Conservation (phyloP, 2,329 filamentous ascomycete genomes). For the Monilinia laxa region DNA sequence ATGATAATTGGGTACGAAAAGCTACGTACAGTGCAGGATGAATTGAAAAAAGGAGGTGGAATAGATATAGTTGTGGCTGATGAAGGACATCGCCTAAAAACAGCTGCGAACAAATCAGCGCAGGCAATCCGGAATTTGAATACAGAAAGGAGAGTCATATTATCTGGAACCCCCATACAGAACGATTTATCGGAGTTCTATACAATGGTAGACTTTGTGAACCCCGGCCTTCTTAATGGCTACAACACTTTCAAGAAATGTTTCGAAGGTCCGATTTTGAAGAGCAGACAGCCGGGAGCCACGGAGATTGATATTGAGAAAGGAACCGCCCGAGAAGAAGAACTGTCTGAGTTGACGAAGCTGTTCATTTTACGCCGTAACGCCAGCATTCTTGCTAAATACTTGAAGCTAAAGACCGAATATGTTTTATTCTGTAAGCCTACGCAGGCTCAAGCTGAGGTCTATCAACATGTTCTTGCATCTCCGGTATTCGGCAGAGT, state of each 20-base stretch:
- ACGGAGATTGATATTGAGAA: conserved; percentile 71
- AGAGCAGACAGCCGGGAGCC: conserved; percentile 51
- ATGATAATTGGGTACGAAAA: conserved; percentile 76
- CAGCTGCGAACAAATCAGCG: conserved; percentile 89
- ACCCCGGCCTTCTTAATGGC: conserved; percentile 90
- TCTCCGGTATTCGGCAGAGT: conserved; percentile 63
- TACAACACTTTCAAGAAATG: conserved; percentile 90
- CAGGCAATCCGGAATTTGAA: conserved; percentile 87
- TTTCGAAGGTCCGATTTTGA: conserved; percentile 89
- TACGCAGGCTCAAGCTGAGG: conserved; percentile 82
- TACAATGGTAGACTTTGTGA: conserved; percentile 88
- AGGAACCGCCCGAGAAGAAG: conserved; percentile 70
- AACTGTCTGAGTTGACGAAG: conserved; percentile 88
- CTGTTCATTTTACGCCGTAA: conserved; percentile 84
- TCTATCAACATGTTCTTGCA: conserved; percentile 70
- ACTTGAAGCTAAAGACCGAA: conserved; percentile 90
- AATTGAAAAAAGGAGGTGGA: conserved; percentile 59
- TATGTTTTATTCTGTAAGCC: conserved; percentile 93
- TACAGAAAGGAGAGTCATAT: conserved; percentile 49
- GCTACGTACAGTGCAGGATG: conserved; percentile 62
- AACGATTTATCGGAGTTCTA: conserved; percentile 95
- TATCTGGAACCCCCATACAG: conserved; percentile 83
- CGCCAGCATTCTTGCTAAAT: conserved; percentile 86
- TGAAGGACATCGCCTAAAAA: conserved; percentile 96
- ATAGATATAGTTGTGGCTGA: conserved; percentile 93